Percentiles rank a stretch among this genome's conserved stretches.
Evolutionary conservation across 768 basidiomycete genomes (phyloP).

Genomic region (Strobilomyces echinocephalus): DNA sequence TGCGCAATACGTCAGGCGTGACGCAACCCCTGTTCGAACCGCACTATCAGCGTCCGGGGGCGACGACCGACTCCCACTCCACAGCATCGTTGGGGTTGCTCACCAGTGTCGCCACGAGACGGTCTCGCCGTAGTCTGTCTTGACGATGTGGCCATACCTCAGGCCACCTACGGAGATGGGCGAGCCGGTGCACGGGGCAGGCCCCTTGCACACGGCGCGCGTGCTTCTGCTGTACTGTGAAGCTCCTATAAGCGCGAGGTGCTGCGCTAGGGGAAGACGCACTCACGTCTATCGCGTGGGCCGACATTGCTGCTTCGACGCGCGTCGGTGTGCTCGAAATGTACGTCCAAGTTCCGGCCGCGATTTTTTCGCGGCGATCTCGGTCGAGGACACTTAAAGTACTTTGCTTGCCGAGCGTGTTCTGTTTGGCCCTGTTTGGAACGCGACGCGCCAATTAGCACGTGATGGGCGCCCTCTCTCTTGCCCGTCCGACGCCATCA

Average conservation of each 20-base stretch:
- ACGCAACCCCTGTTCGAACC: constrained; percentile 60
- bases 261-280: too few species aligned
- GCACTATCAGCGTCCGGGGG: constrained; percentile 15
- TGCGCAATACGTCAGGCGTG: constrained; percentile 49
- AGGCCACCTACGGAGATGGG: constrained; percentile 51
- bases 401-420: neutral
- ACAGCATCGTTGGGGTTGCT: constrained; percentile 10
- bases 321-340: neutral
- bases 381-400: neutral
- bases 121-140: constrained; percentile 50
- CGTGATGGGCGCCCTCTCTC: constrained; percentile 9
- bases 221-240: constrained; percentile 69
- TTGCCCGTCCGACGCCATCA: constrained; percentile 12
- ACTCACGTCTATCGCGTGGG: constrained; percentile 33
- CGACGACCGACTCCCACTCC: neutral
- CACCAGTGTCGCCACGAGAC: constrained; percentile 80
- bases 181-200: constrained; percentile 53
- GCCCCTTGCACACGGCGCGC: constrained; percentile 65
- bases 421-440: constrained; percentile 24
- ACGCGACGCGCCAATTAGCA: constrained; percentile 24
- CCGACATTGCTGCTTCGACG: constrained; percentile 8
- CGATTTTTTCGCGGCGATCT: neutral
- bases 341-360: too few species aligned
- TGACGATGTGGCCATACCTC: constrained; percentile 55
- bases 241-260: constrained; percentile 5